Evolutionary conservation across 2,329 filamentous ascomycete species (phyloP).

Genomic region (Penicillium sp.): DNA sequence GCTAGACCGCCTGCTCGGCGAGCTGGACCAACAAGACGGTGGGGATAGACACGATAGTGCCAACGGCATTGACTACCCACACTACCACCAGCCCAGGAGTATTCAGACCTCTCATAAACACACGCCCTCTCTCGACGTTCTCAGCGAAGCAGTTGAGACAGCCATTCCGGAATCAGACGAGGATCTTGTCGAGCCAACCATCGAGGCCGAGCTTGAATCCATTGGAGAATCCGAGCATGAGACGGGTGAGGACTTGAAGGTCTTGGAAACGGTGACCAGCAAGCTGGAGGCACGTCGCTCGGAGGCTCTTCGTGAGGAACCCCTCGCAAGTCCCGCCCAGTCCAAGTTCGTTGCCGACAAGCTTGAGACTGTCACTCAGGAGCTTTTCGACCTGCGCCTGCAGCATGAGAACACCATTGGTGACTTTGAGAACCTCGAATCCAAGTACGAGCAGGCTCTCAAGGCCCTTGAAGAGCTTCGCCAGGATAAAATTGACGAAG

Average conservation of each 20-base stretch:
- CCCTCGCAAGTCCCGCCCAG: conserved; percentile 71
- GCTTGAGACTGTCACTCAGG: conserved; percentile 84
- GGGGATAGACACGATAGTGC: conserved; percentile 26
- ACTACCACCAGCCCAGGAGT: conserved; percentile 16
- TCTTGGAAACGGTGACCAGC: conserved; percentile 38
- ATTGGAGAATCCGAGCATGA: conserved; percentile 18
- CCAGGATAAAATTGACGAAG: conserved; percentile 80
- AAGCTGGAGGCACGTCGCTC: conserved; percentile 25
- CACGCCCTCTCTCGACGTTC: conserved; percentile 42
- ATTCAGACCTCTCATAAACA: conserved; percentile 31
- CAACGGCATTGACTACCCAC: conserved; percentile 18
- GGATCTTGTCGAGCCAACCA: conserved; percentile 36
- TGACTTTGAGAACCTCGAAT: conserved; percentile 77
- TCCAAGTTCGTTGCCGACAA: conserved; percentile 87
- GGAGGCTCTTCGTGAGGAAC: conserved; percentile 42
- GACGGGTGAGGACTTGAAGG: conserved; percentile 34
- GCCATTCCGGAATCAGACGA: conserved; percentile 49
- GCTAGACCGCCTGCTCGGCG: conserved; percentile 85
- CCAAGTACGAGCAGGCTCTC: conserved; percentile 89
- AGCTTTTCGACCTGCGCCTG: conserved; percentile 83
- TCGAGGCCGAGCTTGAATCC: conserved; percentile 30
- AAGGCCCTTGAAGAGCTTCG: conserved; percentile 73
- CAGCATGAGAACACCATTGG: conserved; percentile 83
- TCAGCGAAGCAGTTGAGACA: conserved; percentile 47
- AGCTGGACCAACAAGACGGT: conserved; percentile 73